Evolutionary conservation across 2,329 filamentous ascomycete species (phyloP).

Genomic region (Diaporthe destruens): DNA sequence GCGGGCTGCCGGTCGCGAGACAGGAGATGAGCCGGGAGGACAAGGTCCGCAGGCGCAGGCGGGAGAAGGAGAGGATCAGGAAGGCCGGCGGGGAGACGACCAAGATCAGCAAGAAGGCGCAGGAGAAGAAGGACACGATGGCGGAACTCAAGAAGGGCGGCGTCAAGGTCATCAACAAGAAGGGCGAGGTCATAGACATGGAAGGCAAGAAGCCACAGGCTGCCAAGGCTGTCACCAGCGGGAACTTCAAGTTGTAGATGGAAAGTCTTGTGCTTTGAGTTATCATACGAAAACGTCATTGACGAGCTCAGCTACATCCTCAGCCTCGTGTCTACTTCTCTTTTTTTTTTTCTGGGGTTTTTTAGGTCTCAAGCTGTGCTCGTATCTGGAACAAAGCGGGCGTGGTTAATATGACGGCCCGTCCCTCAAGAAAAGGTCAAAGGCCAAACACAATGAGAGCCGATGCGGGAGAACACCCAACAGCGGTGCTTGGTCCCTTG

Average conservation of each 20-base stretch:
- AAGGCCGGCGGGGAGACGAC: slow-evolving; percentile 70
- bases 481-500: background rate
- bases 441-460: background rate
- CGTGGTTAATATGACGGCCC: too few relatives aligned
- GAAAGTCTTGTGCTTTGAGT: background rate
- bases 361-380: background rate
- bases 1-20: slow-evolving; percentile 80
- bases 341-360: too few relatives aligned
- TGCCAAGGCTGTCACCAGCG: slow-evolving; percentile 63
- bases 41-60: slow-evolving; percentile 79
- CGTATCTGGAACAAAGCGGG: too few relatives aligned
- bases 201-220: slow-evolving; percentile 81
- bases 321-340: too few relatives aligned
- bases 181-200: slow-evolving; percentile 86
- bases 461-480: too few relatives aligned
- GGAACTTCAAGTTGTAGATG: slow-evolving; percentile 71
- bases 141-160: slow-evolving; percentile 73
- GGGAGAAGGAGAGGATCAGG: slow-evolving; percentile 87
- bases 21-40: slow-evolving; percentile 93
- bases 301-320: background rate
- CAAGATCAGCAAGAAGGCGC: slow-evolving; percentile 69
- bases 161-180: slow-evolving; percentile 92
- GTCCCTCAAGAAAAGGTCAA: background rate
- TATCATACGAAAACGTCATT: slow-evolving; percentile 23
- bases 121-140: slow-evolving; percentile 63